Percentiles rank a stretch among this genome's conserved stretches.
Conservation (phyloP, 805 yeast genomes). For the Teunomyces pallodes region DNA sequence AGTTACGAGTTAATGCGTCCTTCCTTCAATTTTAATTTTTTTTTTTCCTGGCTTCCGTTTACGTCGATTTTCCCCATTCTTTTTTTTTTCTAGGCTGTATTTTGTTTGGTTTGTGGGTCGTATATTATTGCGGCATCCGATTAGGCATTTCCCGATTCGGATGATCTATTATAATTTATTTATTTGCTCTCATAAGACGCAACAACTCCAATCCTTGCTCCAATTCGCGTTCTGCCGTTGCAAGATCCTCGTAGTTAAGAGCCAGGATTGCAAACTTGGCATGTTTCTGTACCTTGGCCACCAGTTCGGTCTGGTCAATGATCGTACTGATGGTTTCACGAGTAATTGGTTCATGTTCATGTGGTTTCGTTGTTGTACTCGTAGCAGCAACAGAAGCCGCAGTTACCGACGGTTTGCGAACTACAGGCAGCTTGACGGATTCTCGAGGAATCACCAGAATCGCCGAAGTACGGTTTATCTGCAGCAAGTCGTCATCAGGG, state of each 20-base stretch:
- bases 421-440: not conserved
- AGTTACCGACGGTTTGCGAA: not conserved
- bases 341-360: slow-evolving; percentile 3
- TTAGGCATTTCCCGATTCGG: not conserved
- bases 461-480: slow-evolving; percentile 36
- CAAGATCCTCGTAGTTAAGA: slow-evolving; percentile 69
- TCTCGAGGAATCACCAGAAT: slow-evolving; percentile 34
- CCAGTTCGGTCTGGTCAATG: slow-evolving; percentile 53
- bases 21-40: not conserved
- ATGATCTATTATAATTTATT: not conserved
- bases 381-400: not conserved
- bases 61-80: not conserved
- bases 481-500: slow-evolving; percentile 38
- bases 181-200: slow-evolving; percentile 5
- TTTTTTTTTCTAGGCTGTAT: not conserved
- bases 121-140: not conserved
- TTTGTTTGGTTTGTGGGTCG: not conserved
- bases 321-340: slow-evolving; percentile 47
- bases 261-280: slow-evolving; percentile 80
- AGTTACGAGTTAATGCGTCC: too few species aligned
- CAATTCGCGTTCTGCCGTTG: slow-evolving; percentile 65
- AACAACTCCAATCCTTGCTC: slow-evolving; percentile 50
- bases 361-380: too few species aligned
- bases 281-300: slow-evolving; percentile 60
- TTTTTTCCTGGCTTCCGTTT: not conserved